Base-by-base conservation (phyloP, 2,329 filamentous ascomycete species). In the Thelonectria rubi region DNA sequence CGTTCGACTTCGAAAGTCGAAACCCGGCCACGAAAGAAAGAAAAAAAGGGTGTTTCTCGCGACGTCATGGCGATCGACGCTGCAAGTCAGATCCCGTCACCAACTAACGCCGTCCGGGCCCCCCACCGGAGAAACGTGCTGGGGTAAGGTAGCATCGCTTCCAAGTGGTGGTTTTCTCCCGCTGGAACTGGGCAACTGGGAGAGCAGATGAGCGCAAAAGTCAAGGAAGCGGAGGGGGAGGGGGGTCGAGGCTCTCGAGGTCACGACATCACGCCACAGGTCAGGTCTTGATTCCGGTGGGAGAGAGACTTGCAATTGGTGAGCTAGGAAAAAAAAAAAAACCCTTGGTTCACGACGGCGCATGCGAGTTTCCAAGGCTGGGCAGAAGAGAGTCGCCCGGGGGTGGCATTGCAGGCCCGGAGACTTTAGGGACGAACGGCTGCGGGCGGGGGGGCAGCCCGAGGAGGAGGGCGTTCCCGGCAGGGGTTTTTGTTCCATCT, bases 41-140 rank as follows among this genome's bases (percentile, higher is more conserved):
- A 24, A 32, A 50, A 24, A 6, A 46, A 18, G 20, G 15, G 18
- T 15, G 26, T 34, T 51, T 11, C 32, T 46, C 24, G 26, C 59
- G 59, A 62, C 55, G 59, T 62, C 48, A 62, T 62, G 15, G 30
- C 45, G 59, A 58, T 62, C 49, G 49, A 37, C 55, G 43, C 59
- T 62, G 59, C 55, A 58, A 62, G 55, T 62, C 43, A 62, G 55
- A 54, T 50, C 20, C 45, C 26, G 26, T 43, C 42, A 42, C 12
- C 24, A 40, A 48, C 52, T 46, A 46, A 21, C 7, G 26, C 18
- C 34, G 43, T 5, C 43, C 21, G 47, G 55, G 49, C 42, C 59
- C 55, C 49, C 54, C 20, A 47, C 26, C 8, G 8, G 5, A 30
- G 8, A 37, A 11, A 18, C 8, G 15, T 56, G 30, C 43, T 20